Base-by-base conservation (phyloP, 2,329 filamentous ascomycete genomes). In the Talaromyces sp. region DNA sequence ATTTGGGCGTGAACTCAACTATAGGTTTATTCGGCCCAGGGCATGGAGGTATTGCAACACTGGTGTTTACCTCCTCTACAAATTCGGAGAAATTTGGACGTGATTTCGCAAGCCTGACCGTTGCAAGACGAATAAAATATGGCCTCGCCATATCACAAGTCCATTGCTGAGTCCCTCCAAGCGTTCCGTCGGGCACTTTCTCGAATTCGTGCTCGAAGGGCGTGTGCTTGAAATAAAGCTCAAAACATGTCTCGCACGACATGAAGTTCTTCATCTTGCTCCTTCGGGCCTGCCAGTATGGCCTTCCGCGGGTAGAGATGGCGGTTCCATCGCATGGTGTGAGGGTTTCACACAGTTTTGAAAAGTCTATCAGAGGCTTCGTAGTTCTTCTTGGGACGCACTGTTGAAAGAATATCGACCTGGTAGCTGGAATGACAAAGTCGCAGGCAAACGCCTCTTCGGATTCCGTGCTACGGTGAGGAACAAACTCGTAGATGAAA, bases 141-240 rank as follows among this genome's bases (percentile, higher is more conserved):
- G 31, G 1, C 10, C 31, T 56, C 15, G 50, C 50, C 50, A 56
- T 56, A 19, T 56, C 50, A 10, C 50, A 56, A 37, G 50, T 56
- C 50, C 50, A 56, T 37, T 56, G 50, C 50, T 56, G 50, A 3
- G 3, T 56, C n/a, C 31, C 50, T 22, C 50, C 50, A 37, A 56
- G 50, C 9, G 31, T 56, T 13, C 50, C 50, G n/a, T 56, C 50
- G 7, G n/a, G 31, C 3, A 37, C 50, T 56, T 56, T 56, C n/a
- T 56, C 50, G 13, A 56, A 56, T 13, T 56, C 50, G 22, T 56
- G 50, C n/a, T 56, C 50, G n/a, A 37, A 56, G 3, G 50, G 3
- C 15, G 50, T 56, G 15, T 56, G 50, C n/a, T 37, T 56, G n/a
- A 56, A 56, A 15, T 56, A 56, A 10, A 56, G n/a, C n/a, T 56